Evolutionary conservation across 1,284 basidiomycete species (phyloP).

Genomic region (Cystobasidium slooffiae): DNA sequence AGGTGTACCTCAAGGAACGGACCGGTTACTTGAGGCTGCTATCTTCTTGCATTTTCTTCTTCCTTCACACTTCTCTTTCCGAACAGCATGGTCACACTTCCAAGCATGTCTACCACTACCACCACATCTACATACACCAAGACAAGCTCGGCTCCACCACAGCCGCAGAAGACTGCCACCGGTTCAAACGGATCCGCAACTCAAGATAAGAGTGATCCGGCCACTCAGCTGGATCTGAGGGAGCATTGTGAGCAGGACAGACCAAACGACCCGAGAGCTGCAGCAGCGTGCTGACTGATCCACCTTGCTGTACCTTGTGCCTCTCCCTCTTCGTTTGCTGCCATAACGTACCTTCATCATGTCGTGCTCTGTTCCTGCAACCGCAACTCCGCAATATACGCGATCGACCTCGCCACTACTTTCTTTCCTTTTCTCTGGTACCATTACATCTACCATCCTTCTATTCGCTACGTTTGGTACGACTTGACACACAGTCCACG

Average conservation of each 20-base stretch:
- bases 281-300: background rate
- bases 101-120: too few species aligned
- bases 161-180: conserved; percentile 1
- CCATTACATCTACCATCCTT: background rate
- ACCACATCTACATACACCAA: background rate
- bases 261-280: too few species aligned
- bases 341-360: background rate
- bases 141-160: background rate
- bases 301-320: background rate
- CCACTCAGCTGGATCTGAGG: conserved; percentile 6
- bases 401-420: background rate
- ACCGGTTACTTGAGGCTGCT: too few species aligned
- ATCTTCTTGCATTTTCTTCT: too few species aligned
- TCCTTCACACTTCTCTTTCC: too few species aligned
- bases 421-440: background rate
- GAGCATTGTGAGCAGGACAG: conserved; percentile 10
- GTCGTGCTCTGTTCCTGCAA: background rate
- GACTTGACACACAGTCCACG: conserved; percentile 25
- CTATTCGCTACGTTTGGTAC: too few species aligned
- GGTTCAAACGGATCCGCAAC: background rate
- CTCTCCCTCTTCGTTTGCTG: background rate
- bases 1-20: too few species aligned
- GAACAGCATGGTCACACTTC: too few species aligned
- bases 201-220: background rate
- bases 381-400: background rate